Evolutionary conservation across 257 asterid species (phyloP).

Genomic region (Cruciata laevipes): DNA sequence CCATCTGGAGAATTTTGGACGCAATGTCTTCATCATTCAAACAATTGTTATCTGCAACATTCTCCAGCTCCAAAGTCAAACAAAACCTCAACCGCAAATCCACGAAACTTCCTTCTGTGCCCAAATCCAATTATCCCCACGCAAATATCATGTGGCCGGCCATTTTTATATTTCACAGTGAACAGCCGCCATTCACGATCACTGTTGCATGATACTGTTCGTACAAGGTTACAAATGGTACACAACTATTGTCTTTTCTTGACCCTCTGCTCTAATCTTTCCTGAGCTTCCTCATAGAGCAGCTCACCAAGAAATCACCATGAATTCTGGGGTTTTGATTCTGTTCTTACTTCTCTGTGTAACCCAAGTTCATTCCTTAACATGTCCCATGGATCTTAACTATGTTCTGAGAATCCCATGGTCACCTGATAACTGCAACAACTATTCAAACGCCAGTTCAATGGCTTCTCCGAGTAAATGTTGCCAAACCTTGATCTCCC

Average conservation of each 20-base stretch:
- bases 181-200: not conserved
- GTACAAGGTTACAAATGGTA: not conserved
- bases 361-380: not conserved
- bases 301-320: not conserved
- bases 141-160: not conserved
- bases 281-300: not conserved
- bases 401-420: slow-evolving; percentile 61
- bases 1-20: not conserved
- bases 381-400: slow-evolving; percentile 60
- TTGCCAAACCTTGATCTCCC: slow-evolving; percentile 70
- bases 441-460: slow-evolving; percentile 11
- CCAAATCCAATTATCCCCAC: not conserved
- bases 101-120: not conserved
- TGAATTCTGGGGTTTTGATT: not conserved
- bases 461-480: slow-evolving; percentile 32
- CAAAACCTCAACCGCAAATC: not conserved
- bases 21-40: not conserved
- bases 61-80: not conserved
- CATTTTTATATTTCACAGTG: not conserved
- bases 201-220: not conserved
- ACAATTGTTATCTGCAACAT: not conserved
- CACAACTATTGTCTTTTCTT: not conserved
- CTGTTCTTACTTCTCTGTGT: not conserved
- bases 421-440: slow-evolving; percentile 52
- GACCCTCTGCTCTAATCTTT: not conserved